These are phyloP conservation scores for Hyaloscypha bicolor DNA, from an alignment of 495 filamentous ascomycete genomes.

Conservation along the genomic window DNA sequence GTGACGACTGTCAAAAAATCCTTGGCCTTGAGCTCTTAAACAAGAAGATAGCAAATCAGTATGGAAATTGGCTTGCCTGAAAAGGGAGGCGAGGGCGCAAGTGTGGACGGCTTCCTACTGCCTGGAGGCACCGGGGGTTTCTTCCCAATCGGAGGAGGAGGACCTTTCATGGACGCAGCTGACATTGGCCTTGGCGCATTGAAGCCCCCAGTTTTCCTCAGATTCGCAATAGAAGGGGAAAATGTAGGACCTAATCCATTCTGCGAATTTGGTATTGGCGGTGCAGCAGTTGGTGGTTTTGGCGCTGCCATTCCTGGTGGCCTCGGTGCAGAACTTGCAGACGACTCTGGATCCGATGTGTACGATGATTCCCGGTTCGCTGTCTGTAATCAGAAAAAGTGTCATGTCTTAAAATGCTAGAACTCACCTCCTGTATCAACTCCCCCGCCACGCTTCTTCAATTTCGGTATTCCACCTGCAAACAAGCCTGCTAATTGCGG, in stretches of 20 bases:
- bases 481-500: slow-evolving; percentile 90
- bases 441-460: slow-evolving; percentile 83
- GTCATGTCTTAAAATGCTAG: neutral
- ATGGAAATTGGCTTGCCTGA: slow-evolving; percentile 21
- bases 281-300: slow-evolving; percentile 58
- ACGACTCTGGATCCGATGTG: slow-evolving; percentile 76
- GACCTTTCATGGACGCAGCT: slow-evolving; percentile 50
- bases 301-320: slow-evolving; percentile 63
- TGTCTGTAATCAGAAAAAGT: slow-evolving; percentile 28
- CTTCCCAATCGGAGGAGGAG: slow-evolving; percentile 62
- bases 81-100: slow-evolving; percentile 45
- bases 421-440: slow-evolving; percentile 78
- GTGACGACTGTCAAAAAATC: too few species aligned
- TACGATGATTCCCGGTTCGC: slow-evolving; percentile 73
- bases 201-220: slow-evolving; percentile 59
- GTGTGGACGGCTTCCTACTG: slow-evolving; percentile 60
- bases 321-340: slow-evolving; percentile 55
- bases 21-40: too few species aligned
- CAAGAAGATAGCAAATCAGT: too few species aligned
- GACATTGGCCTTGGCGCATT: slow-evolving; percentile 56
- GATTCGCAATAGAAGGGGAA: slow-evolving; percentile 57
- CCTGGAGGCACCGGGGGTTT: slow-evolving; percentile 67
- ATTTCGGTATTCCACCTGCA: slow-evolving; percentile 92
- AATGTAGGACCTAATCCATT: slow-evolving; percentile 44
- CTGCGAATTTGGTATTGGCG: slow-evolving; percentile 48